These are phyloP conservation scores for Teunomyces barrocoloradensis DNA, from an alignment of 805 yeast genomes.

Conservation along the genomic window DNA sequence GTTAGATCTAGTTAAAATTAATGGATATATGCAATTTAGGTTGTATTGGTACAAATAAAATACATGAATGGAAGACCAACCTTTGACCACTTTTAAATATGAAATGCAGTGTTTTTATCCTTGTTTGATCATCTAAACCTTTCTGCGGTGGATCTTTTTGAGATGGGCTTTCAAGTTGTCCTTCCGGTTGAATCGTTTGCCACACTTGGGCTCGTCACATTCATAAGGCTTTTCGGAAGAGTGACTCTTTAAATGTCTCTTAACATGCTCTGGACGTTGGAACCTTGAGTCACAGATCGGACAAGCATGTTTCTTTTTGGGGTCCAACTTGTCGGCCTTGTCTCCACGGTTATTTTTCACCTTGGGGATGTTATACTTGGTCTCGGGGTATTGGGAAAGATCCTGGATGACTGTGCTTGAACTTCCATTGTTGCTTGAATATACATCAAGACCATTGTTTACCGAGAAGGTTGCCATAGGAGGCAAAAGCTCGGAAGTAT, in stretches of 20 bases:
- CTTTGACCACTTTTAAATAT: not conserved
- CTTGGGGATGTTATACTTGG: constrained; percentile 8
- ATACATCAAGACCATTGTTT: constrained; percentile 2
- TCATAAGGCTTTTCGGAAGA: constrained; percentile 56
- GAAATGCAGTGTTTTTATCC: not conserved
- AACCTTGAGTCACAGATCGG: constrained; percentile 61
- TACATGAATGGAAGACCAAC: not conserved
- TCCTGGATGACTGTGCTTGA: constrained; percentile 1
- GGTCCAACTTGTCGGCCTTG: constrained; percentile 36
- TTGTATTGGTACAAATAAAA: constrained; percentile 1
- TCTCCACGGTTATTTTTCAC: constrained; percentile 15
- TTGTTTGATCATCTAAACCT: constrained; percentile 1
- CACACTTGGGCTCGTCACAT: constrained; percentile 51
- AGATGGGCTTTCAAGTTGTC: constrained; percentile 61
- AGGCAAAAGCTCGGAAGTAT: constrained; percentile 19
- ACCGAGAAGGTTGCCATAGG: constrained; percentile 31
- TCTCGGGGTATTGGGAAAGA: constrained; percentile 3
- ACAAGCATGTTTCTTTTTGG: constrained; percentile 61
- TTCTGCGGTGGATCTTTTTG: constrained; percentile 53
- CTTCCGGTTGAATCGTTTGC: constrained; percentile 56
- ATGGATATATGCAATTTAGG: not conserved
- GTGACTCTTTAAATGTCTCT: constrained; percentile 58
- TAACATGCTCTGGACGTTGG: constrained; percentile 73
- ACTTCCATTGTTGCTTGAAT: not conserved
- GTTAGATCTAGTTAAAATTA: constrained; percentile 21